Evolutionary conservation across 2,329 filamentous ascomycete genomes (phyloP).

Genomic region (Sporothrix pallida): DNA sequence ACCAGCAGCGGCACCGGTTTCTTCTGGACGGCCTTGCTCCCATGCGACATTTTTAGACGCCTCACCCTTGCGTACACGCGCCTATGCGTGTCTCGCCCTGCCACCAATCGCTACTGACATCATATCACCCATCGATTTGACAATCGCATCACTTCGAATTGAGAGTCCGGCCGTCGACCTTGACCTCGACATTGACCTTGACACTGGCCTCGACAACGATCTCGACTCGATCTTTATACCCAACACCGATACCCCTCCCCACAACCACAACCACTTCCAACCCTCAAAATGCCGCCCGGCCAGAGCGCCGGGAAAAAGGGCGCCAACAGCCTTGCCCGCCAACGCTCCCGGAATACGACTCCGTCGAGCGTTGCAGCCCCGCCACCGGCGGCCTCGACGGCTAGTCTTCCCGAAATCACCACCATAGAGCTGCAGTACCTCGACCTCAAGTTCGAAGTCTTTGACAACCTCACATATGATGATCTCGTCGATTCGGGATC

Average conservation of each 20-base stretch:
- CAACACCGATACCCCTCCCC: background rate
- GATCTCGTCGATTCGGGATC: slow-evolving; percentile 69
- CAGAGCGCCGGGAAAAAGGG: slow-evolving; percentile 71
- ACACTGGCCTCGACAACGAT: no score
- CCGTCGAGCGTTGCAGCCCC: slow-evolving; percentile 44
- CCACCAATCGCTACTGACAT: background rate
- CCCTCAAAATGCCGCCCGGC: slow-evolving; percentile 60
- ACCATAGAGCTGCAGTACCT: slow-evolving; percentile 69
- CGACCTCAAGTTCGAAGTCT: slow-evolving; percentile 64
- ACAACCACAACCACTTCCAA: background rate
- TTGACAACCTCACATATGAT: slow-evolving; percentile 68
- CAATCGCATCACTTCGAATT: background rate
- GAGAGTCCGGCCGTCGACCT: no score
- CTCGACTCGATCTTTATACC: background rate
- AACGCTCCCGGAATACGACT: slow-evolving; percentile 78
- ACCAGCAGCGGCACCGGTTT: background rate
- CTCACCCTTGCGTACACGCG: slow-evolving; percentile 23
- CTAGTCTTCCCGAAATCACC: slow-evolving; percentile 61
- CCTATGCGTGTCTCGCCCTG: slow-evolving; percentile 18
- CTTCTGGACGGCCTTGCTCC: background rate
- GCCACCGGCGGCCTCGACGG: slow-evolving; percentile 46
- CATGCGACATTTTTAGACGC: slow-evolving; percentile 4
- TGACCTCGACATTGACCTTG: no score
- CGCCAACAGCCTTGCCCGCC: slow-evolving; percentile 64
- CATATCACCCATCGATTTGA: background rate